Evolutionary conservation across 768 basidiomycete genomes (phyloP).

Genomic region (Trichaptum fuscoviolaceum): DNA sequence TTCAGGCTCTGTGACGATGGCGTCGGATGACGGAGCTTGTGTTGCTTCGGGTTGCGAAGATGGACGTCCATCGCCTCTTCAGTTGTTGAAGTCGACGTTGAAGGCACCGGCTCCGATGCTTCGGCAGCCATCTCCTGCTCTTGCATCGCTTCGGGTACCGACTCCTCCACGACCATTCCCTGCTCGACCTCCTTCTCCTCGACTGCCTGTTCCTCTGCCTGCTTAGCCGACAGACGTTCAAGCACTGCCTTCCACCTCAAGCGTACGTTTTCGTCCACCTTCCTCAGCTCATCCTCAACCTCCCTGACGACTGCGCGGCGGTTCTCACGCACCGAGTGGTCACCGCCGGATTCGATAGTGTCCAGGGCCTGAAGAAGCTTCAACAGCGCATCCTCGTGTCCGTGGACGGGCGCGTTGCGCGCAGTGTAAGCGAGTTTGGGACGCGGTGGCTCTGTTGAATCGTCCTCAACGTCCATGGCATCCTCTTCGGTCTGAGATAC

Average conservation of each 20-base stretch:
- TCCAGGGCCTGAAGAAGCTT: constrained; percentile 64
- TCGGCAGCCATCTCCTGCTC: background rate
- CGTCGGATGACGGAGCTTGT: background rate
- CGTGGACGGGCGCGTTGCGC: constrained; percentile 54
- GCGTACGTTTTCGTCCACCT: constrained; percentile 35
- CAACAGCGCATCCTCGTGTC: constrained; percentile 56
- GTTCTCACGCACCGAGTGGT: constrained; percentile 42
- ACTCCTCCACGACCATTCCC: background rate
- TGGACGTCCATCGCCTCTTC: background rate
- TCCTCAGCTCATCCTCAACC: constrained; percentile 57
- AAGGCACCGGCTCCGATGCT: background rate
- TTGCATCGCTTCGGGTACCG: background rate
- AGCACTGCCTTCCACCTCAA: constrained; percentile 36
- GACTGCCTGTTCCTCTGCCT: constrained; percentile 7
- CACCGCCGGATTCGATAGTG: constrained; percentile 60
- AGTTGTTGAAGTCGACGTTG: background rate
- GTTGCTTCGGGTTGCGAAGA: background rate
- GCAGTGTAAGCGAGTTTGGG: constrained; percentile 56
- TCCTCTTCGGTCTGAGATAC: constrained; percentile 7
- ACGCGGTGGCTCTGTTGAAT: constrained; percentile 17
- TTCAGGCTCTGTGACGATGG: background rate
- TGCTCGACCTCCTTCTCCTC: background rate
- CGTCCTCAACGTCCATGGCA: constrained; percentile 19
- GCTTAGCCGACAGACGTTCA: constrained; percentile 16
- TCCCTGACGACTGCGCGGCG: constrained; percentile 48